Conservation (phyloP, 2,329 filamentous ascomycete species). For the Simplicillium sp. region DNA sequence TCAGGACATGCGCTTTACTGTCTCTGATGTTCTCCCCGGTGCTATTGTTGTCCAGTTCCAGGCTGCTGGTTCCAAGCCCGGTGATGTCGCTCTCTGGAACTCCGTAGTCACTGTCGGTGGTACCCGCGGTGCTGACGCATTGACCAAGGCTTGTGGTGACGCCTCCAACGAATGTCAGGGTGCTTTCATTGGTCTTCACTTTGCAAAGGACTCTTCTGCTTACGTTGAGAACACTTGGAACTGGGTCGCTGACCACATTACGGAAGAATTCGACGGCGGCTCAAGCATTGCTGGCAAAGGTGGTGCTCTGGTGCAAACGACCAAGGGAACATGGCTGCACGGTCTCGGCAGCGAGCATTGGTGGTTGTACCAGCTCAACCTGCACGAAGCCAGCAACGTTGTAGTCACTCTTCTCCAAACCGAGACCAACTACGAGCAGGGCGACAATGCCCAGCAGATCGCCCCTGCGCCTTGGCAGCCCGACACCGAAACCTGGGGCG, state of each 20-base stretch:
- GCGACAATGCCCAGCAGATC: slow-evolving; percentile 22
- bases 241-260: slow-evolving; percentile 36
- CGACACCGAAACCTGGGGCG: slow-evolving; percentile 26
- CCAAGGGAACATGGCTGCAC: slow-evolving; percentile 39
- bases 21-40: slow-evolving; percentile 31
- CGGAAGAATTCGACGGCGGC: slow-evolving; percentile 36
- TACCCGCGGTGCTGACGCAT: slow-evolving; percentile 23
- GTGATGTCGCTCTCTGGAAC: slow-evolving; percentile 42
- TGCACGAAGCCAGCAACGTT: slow-evolving; percentile 38
- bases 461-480: slow-evolving; percentile 19
- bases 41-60: slow-evolving; percentile 36
- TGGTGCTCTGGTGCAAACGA: slow-evolving; percentile 35
- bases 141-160: slow-evolving; percentile 24
- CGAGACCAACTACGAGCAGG: slow-evolving; percentile 36
- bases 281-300: slow-evolving; percentile 37
- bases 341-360: slow-evolving; percentile 42
- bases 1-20: slow-evolving; percentile 42
- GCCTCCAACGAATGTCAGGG: slow-evolving; percentile 30
- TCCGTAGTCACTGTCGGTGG: slow-evolving; percentile 36
- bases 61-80: slow-evolving; percentile 32
- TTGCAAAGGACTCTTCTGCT: slow-evolving; percentile 31
- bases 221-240: slow-evolving; percentile 46
- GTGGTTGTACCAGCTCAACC: slow-evolving; percentile 48
- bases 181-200: slow-evolving; percentile 38
- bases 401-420: slow-evolving; percentile 40